phyloP scores from a whole-genome alignment of 148 eudicot genomes.

The Silene latifolia region DNA sequence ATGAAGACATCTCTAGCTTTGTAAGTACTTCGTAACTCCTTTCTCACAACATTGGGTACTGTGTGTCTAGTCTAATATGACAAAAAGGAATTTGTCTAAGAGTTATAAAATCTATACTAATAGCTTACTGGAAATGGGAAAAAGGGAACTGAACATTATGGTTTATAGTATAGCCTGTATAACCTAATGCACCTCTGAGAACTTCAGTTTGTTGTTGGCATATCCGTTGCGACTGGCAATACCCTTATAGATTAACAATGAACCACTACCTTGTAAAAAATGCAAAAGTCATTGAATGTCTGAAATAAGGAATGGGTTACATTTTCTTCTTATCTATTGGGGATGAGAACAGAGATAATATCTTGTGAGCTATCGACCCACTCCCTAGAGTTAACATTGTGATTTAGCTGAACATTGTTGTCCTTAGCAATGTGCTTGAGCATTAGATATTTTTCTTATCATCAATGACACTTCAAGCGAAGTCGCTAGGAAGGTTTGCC shows the following conservation, averaged over 20 bases:
- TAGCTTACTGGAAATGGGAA: background rate
- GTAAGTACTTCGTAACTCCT: conserved; percentile 32
- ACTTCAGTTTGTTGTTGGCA: background rate
- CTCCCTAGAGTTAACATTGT: background rate
- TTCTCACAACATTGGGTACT: background rate
- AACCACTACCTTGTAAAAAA: too few species aligned
- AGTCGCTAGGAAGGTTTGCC: too few species aligned
- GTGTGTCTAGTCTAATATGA: conserved; percentile 1
- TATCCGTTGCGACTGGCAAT: background rate
- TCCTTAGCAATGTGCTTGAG: too few species aligned
- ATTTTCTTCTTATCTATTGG: background rate
- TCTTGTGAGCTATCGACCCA: background rate
- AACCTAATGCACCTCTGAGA: background rate
- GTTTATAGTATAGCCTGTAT: background rate
- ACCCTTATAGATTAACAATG: too few species aligned
- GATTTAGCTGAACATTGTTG: too few species aligned
- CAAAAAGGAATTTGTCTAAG: background rate
- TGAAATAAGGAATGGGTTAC: background rate
- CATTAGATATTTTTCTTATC: too few species aligned
- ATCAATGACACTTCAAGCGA: too few species aligned
- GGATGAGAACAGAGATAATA: background rate
- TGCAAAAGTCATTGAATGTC: background rate
- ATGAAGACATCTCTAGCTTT: conserved; percentile 75
- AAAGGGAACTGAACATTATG: background rate
- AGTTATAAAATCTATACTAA: background rate